A percentile compares a stretch with the other conserved stretches of the same genome.
Evolutionary conservation across 768 basidiomycete species (phyloP).

Genomic region (Phaeotremella fagi): DNA sequence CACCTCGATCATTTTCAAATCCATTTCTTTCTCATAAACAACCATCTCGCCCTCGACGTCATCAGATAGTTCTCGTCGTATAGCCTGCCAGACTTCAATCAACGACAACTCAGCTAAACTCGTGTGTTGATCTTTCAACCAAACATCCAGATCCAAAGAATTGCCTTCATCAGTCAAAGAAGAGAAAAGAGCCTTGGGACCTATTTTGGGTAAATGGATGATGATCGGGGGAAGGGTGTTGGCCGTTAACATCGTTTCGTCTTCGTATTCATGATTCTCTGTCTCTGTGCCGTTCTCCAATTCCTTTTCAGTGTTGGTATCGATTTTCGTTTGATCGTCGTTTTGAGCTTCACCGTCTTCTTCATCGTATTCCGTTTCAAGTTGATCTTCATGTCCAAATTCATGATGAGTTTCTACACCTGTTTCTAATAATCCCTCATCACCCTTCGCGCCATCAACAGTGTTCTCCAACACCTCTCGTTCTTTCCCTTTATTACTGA

Average conservation of each 20-base stretch:
- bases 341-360: background rate
- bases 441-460: background rate
- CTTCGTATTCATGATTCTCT: slow-evolving; percentile 68
- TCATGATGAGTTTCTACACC: background rate
- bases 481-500: no score
- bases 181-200: slow-evolving; percentile 29
- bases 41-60: slow-evolving; percentile 27
- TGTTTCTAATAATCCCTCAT: background rate
- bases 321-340: background rate
- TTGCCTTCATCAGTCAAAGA: slow-evolving; percentile 12
- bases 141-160: slow-evolving; percentile 22
- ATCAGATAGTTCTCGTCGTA: slow-evolving; percentile 13
- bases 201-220: slow-evolving; percentile 54
- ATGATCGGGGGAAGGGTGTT: slow-evolving; percentile 69
- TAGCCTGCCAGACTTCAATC: slow-evolving; percentile 36
- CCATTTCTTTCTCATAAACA: slow-evolving; percentile 33
- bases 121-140: slow-evolving; percentile 35
- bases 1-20: slow-evolving; percentile 36
- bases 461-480: background rate
- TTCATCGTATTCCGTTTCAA: slow-evolving; percentile 3
- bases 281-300: slow-evolving; percentile 48
- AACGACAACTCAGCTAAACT: slow-evolving; percentile 52
- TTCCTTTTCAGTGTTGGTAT: slow-evolving; percentile 53
- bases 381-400: background rate
- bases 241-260: slow-evolving; percentile 55